Conservation (phyloP, 208 protist species). For the Vickermania ingenoplastis region DNA sequence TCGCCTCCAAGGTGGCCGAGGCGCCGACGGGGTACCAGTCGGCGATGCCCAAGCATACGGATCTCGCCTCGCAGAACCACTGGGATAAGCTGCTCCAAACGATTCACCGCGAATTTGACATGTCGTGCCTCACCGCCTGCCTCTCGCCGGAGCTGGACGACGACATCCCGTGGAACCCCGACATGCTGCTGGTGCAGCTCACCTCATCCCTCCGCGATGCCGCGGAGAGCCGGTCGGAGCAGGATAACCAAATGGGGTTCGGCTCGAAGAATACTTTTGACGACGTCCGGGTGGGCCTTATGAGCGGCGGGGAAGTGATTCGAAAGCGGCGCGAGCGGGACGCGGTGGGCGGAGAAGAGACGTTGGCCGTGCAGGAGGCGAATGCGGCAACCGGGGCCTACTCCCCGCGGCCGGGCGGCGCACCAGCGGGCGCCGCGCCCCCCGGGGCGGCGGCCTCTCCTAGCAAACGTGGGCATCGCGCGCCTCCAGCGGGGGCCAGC, state of each 20-base stretch:
- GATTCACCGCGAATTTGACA: slow-evolving; percentile 68
- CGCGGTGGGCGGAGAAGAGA: neutral
- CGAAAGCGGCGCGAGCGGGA: slow-evolving; percentile 21
- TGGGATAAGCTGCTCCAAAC: slow-evolving; percentile 61
- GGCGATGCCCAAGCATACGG: slow-evolving; percentile 61
- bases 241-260: slow-evolving; percentile 3
- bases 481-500: neutral
- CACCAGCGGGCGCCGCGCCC: neutral
- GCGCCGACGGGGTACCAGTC: slow-evolving; percentile 54
- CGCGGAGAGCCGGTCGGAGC: slow-evolving; percentile 25
- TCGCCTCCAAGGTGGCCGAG: slow-evolving; percentile 49
- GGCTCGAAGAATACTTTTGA: neutral
- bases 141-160: slow-evolving; percentile 78
- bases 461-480: neutral
- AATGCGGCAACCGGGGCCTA: neutral
- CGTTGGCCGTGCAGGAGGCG: neutral
- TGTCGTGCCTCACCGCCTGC: slow-evolving; percentile 67
- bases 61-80: slow-evolving; percentile 55
- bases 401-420: neutral
- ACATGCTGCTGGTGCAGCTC: slow-evolving; percentile 85
- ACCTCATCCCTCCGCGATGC: slow-evolving; percentile 80
- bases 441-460: neutral
- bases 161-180: slow-evolving; percentile 78
- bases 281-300: slow-evolving; percentile 21
- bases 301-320: slow-evolving; percentile 43